Conservation (phyloP, 306 rosid genomes). For the Hippophae gyantsensis region DNA sequence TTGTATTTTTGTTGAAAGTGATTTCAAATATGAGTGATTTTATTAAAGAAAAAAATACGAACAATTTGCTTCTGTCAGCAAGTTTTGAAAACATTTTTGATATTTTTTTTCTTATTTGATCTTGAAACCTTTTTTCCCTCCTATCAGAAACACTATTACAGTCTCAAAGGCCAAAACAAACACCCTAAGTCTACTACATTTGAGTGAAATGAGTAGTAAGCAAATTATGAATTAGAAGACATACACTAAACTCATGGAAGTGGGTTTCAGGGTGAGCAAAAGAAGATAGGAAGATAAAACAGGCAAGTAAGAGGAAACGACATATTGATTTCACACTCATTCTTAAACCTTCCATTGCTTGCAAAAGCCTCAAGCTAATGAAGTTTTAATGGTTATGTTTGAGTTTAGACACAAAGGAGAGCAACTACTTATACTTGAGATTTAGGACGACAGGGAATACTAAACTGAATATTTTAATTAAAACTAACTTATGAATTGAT, state of each 20-base stretch:
- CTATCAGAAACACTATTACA: too few relatives aligned
- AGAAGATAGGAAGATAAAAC: conserved; percentile 29
- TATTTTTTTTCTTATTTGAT: too few relatives aligned
- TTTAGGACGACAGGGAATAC: conserved; percentile 8
- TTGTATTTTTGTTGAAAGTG: too few relatives aligned
- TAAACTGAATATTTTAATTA: background rate
- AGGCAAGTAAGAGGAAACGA: conserved; percentile 28
- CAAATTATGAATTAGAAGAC: conserved; percentile 19
- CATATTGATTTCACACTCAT: conserved; percentile 18
- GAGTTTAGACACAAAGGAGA: conserved; percentile 7
- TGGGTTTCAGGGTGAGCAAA: conserved; percentile 45
- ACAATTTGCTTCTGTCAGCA: too few relatives aligned
- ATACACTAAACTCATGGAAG: conserved; percentile 67
- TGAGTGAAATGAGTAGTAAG: background rate
- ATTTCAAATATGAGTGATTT: too few relatives aligned
- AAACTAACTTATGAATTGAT: conserved; percentile 1
- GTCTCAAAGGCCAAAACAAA: conserved; percentile 1
- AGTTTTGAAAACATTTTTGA: too few relatives aligned
- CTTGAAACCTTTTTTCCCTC: too few relatives aligned
- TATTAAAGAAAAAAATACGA: too few relatives aligned
- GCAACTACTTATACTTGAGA: conserved; percentile 37
- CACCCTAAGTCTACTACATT: background rate
- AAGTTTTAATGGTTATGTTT: conserved; percentile 20
- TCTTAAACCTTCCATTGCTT: conserved; percentile 41
- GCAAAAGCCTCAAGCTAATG: conserved; percentile 17